Conservation (phyloP, 202 grass and related monocot genomes). For the Saccharum hybrid region DNA sequence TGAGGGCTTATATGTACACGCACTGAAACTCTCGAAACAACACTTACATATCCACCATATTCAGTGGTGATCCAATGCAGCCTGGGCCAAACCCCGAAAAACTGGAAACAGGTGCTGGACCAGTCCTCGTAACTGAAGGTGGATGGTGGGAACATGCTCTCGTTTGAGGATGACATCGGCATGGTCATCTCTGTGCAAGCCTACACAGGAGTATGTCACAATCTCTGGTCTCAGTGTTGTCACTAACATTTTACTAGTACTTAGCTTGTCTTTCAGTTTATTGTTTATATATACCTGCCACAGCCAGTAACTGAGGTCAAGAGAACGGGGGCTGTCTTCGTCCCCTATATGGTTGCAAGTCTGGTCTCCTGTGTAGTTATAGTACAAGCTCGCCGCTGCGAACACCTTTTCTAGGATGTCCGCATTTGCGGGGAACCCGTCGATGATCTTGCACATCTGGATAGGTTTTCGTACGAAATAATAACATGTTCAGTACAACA, state of each 20-base stretch:
- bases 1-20: not conserved
- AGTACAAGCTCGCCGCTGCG: conserved; percentile 73
- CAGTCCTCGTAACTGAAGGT: conserved; percentile 57
- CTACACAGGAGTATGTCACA: conserved; percentile 41
- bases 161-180: conserved; percentile 67
- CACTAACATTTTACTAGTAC: not conserved
- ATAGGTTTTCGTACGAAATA: conserved; percentile 17
- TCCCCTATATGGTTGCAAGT: conserved; percentile 69
- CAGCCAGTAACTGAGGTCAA: conserved; percentile 67
- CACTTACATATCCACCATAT: conserved; percentile 81
- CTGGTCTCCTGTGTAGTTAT: conserved; percentile 76
- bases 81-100: conserved; percentile 58
- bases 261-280: not conserved
- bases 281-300: conserved; percentile 72
- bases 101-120: conserved; percentile 45
- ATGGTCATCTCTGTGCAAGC: conserved; percentile 97
- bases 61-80: conserved; percentile 90
- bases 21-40: conserved; percentile 21
- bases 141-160: conserved; percentile 85
- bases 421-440: conserved; percentile 50
- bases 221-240: not conserved
- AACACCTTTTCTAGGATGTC: conserved; percentile 67
- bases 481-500: not conserved
- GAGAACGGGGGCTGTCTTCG: conserved; percentile 56
- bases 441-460: conserved; percentile 90